These are phyloP conservation scores for Terfezia boudieri DNA, from an alignment of 495 filamentous ascomycete species.

Conservation along the genomic window DNA sequence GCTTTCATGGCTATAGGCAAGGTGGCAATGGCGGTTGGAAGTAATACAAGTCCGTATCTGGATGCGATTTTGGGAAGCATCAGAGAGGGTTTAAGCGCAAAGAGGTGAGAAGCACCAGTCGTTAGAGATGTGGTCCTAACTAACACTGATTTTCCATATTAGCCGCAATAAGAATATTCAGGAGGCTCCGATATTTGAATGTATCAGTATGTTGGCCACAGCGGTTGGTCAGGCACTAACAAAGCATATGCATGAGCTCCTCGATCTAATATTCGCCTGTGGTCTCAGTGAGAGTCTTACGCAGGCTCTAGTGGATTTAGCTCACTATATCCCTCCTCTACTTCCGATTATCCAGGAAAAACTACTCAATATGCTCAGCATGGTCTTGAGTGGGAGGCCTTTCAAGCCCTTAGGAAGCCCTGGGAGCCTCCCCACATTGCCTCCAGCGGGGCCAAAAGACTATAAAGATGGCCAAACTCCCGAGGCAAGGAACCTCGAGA, in stretches of 20 bases:
- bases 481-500: conserved; percentile 63
- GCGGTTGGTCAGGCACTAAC: conserved; percentile 90
- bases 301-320: conserved; percentile 91
- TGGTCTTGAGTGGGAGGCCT: conserved; percentile 72
- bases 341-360: conserved; percentile 82
- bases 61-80: conserved; percentile 84
- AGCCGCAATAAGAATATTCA: conserved; percentile 55
- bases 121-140: conserved; percentile 8
- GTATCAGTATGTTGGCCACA: conserved; percentile 85
- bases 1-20: conserved; percentile 90
- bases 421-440: conserved; percentile 36
- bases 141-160: background rate
- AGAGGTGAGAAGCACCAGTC: conserved; percentile 28
- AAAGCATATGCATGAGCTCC: conserved; percentile 89
- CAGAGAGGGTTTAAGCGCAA: conserved; percentile 65
- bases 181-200: conserved; percentile 85
- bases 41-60: conserved; percentile 79
- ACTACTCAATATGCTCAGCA: conserved; percentile 81
- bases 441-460: conserved; percentile 68
- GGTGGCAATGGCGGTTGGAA: conserved; percentile 86
- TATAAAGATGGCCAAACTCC: conserved; percentile 49
- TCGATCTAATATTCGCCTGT: conserved; percentile 93
- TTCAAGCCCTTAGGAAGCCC: conserved; percentile 85
- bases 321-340: conserved; percentile 90
- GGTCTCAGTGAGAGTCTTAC: conserved; percentile 79